Evolutionary conservation across 2,329 filamentous ascomycete species (phyloP), one percentile per base, ranked within the genome.

Genomic region (Aspergillus jensenii): DNA sequence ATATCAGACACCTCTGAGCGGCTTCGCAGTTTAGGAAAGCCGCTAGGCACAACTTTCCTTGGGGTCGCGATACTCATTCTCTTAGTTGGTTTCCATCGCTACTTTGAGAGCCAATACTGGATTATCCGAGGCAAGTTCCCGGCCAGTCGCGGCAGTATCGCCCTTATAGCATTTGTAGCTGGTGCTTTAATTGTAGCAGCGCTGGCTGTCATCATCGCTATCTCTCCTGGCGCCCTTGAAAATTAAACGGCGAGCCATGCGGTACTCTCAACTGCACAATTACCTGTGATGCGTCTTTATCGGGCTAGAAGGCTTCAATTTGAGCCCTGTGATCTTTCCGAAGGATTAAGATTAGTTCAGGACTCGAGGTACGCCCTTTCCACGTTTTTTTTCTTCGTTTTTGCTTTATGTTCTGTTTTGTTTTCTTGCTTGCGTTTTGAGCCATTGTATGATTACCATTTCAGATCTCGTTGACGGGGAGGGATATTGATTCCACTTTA

Each of bases 21-120:
- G 31, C 74, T 85, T 7, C 77, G 80, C 31, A 80, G 80, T 52
- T 75, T 86, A 7, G 84, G 84, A 19, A 86, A 86, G 67, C 84
- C 84, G 0, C 74, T 86, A n/a, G 86, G 86, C 41, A 84, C 85
- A 1, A 88, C 86, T 1, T 88, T 88, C 61, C 78, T 88, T 52
- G 84, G 77, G 3, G 82, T 88, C 40, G 78, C 82, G 3, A 84
- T 88, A 41, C 62, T 88, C 6, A 82, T 88, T 47, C 76, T 88
- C 2, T 68, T 85, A 23, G 78, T 87, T 31, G 86, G 86, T 3
- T 87, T 87, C 64, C 85, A 87, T 67, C 78, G 86, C 44, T 88
- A 87, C 65, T 88, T 88, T 65, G 85, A 88, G 66, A 82, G 82
- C 43, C 86, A 88, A 72, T 84, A 88, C 68, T 88, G 87, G 78